A percentile compares a stretch with the other conserved stretches of the same genome.
These are phyloP conservation scores for Irpex sp. DNA, from an alignment of 1,284 basidiomycete genomes.

Conservation along the genomic window DNA sequence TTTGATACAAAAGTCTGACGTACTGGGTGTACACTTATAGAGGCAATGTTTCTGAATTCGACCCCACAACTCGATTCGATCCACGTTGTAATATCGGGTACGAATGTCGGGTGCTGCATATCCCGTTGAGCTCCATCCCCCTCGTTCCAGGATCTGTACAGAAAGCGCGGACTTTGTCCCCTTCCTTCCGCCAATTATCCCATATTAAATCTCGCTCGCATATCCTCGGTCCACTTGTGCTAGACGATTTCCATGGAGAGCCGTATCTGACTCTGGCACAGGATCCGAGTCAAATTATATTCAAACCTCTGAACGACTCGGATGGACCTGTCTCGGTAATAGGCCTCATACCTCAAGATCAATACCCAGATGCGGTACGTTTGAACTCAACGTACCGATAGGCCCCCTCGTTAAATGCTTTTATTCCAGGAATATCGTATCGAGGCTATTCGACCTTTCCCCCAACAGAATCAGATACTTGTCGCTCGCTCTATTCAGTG, in stretches of 20 bases:
- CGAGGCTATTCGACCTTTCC: slow-evolving; percentile 49
- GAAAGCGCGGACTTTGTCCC: slow-evolving; percentile 29
- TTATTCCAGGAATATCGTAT: slow-evolving; percentile 39
- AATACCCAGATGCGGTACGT: background rate
- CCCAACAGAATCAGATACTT: slow-evolving; percentile 50
- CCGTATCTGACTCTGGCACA: slow-evolving; percentile 45
- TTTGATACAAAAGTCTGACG: background rate
- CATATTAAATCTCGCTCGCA: slow-evolving; percentile 31
- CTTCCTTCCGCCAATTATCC: slow-evolving; percentile 39
- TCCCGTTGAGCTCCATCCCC: slow-evolving; percentile 48
- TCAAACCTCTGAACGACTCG: slow-evolving; percentile 38
- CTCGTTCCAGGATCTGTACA: slow-evolving; percentile 35
- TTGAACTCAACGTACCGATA: slow-evolving; percentile 11
- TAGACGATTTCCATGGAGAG: slow-evolving; percentile 42
- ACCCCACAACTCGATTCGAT: slow-evolving; percentile 41
- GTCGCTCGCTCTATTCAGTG: slow-evolving; percentile 38
- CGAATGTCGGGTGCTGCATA: slow-evolving; percentile 43
- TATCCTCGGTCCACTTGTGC: slow-evolving; percentile 35
- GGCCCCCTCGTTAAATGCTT: slow-evolving; percentile 13
- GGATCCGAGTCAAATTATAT: slow-evolving; percentile 38
- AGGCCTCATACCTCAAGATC: slow-evolving; percentile 9
- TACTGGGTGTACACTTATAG: slow-evolving; percentile 21
- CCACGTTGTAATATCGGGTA: slow-evolving; percentile 45
- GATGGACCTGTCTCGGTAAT: slow-evolving; percentile 25
- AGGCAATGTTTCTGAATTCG: slow-evolving; percentile 42